Evolutionary conservation across 805 yeast genomes (phyloP), one percentile per base, ranked within the genome.

Genomic region (Sugiyamaella valdiviana): DNA sequence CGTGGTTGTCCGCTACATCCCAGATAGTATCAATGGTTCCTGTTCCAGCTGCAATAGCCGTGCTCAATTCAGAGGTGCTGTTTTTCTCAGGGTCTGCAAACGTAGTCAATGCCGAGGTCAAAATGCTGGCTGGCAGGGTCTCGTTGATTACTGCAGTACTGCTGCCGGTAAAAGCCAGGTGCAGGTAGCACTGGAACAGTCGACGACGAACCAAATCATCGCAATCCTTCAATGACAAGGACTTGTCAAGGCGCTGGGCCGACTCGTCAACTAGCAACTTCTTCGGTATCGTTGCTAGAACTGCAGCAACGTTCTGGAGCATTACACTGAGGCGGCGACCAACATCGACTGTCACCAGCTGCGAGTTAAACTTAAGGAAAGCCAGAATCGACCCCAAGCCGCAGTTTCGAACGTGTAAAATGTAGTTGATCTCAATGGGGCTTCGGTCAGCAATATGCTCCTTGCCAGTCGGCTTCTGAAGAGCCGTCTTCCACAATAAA

Each of bases 401-500:
- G 52, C 77, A 77, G 51, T 78, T 72, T 51, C 83, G 73, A 5
- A 80, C 72, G 54, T 79, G 81, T 44, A 70, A 61, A 29, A 65
- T 62, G 48, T 65, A 60, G 44, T 63, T 60, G 12, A 63, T 55
- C 29, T 69, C 70, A 44, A 69, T 62, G 26, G 65, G 62, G 6
- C 55, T 51, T 21, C 63, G 66, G 23, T 60, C 61, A 2, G 64
- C 58, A 14, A 74, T 68, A 12, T 74, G 71, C 46, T 75, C 72
- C 2, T 77, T 68, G 41, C 77, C 77, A 14, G 56, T 45, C 4
- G 61, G 65, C 44, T 58, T 57, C 1, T 78, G 74, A 36, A 80
- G 57, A 6, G 82, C 67, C 39, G 76, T 73, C 52, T 80, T 80
- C 90, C 90, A 85, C 49, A 83, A 68, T 7, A 71, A 62, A 41